Evolutionary conservation across 2,329 filamentous ascomycete species (phyloP).

Genomic region (Aureobasidium lini): DNA sequence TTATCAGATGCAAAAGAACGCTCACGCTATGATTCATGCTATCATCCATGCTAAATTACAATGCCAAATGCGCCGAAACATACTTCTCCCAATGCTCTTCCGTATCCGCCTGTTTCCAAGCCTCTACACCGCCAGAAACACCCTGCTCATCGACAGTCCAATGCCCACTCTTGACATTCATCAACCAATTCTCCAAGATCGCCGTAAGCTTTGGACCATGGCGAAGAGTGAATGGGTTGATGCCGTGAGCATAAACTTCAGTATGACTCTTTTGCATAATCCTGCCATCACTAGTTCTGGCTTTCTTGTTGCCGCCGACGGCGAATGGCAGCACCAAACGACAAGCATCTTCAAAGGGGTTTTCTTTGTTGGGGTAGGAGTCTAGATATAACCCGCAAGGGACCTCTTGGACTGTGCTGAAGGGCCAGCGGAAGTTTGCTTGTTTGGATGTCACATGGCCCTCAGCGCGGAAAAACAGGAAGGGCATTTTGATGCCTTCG

Average conservation of each 20-base stretch:
- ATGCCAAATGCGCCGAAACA: slow-evolving; percentile 2
- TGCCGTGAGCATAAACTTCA: slow-evolving; percentile 27
- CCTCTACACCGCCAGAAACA: slow-evolving; percentile 25
- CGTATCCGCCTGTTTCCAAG: slow-evolving; percentile 27
- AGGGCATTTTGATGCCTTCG: slow-evolving; percentile 27
- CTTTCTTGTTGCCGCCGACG: slow-evolving; percentile 24
- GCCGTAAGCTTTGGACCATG: slow-evolving; percentile 28
- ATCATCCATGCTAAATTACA: neutral
- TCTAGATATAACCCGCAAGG: slow-evolving; percentile 30
- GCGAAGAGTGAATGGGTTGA: slow-evolving; percentile 28
- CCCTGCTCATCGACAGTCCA: slow-evolving; percentile 27
- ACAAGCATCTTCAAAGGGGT: slow-evolving; percentile 29
- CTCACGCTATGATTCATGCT: neutral
- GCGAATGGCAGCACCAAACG: slow-evolving; percentile 26
- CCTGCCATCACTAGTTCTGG: slow-evolving; percentile 24
- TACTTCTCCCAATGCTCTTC: slow-evolving; percentile 23
- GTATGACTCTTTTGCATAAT: slow-evolving; percentile 24
- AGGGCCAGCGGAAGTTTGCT: slow-evolving; percentile 28
- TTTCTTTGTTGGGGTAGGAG: slow-evolving; percentile 26
- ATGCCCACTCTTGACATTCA: slow-evolving; percentile 26
- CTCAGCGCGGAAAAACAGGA: slow-evolving; percentile 26
- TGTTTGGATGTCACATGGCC: slow-evolving; percentile 26
- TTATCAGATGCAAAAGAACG: neutral
- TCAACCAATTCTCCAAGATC: slow-evolving; percentile 27
- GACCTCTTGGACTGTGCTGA: slow-evolving; percentile 25